These are phyloP conservation scores for Calonectria crousiana DNA, from an alignment of 2,329 filamentous ascomycete species.

Conservation along the genomic window DNA sequence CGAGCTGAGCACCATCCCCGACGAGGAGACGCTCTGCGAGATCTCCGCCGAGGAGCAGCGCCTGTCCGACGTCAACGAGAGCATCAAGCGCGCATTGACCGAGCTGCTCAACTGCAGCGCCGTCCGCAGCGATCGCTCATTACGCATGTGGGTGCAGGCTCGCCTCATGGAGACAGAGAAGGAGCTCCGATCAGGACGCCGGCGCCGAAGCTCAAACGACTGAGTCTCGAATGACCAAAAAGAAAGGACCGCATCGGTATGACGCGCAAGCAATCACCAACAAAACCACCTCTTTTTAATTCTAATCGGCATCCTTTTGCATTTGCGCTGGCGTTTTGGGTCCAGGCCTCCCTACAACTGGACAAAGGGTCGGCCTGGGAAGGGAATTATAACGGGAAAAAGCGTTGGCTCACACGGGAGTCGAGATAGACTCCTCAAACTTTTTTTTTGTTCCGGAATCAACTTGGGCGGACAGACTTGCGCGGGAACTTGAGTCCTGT, in stretches of 20 bases:
- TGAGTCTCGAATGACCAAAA: conserved; percentile 24
- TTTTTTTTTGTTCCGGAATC: not conserved
- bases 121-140: conserved; percentile 62
- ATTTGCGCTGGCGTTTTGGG: conserved; percentile 31
- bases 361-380: conserved; percentile 8
- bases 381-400: conserved; percentile 8
- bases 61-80: conserved; percentile 69
- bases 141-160: conserved; percentile 70
- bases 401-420: conserved; percentile 16
- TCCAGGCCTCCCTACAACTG: not conserved
- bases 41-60: conserved; percentile 66
- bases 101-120: conserved; percentile 72
- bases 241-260: conserved; percentile 12
- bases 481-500: conserved; percentile 10
- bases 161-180: conserved; percentile 72
- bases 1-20: conserved; percentile 56
- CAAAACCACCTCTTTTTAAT: conserved; percentile 14
- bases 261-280: not conserved
- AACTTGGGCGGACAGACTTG: conserved; percentile 18
- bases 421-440: not conserved
- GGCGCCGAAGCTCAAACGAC: conserved; percentile 58
- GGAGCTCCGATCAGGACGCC: conserved; percentile 66
- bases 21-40: conserved; percentile 61
- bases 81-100: conserved; percentile 71
- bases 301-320: conserved; percentile 21